Percentiles rank a stretch among this genome's conserved stretches.
Conservation (phyloP, 805 yeast species). For the Starmerella tilneyi region DNA sequence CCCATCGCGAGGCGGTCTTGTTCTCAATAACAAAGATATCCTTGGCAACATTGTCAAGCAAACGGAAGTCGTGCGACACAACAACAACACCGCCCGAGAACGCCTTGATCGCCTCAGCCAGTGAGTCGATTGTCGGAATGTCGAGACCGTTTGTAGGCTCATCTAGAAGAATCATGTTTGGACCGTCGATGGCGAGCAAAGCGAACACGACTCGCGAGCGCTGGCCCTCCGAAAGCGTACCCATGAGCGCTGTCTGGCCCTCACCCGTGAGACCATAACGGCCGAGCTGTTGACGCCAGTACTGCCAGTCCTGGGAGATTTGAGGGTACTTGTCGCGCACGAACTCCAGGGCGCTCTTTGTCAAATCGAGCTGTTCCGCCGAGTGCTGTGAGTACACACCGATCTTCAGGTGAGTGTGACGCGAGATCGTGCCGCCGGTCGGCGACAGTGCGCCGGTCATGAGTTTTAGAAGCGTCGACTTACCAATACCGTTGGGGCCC, state of each 20-base stretch:
- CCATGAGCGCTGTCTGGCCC: slow-evolving; percentile 97
- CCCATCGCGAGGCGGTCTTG: slow-evolving; percentile 94
- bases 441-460: slow-evolving; percentile 92
- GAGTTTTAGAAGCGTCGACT: slow-evolving; percentile 86
- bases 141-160: slow-evolving; percentile 99
- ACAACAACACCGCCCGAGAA: slow-evolving; percentile 98
- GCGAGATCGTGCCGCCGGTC: slow-evolving; percentile 88
- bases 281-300: slow-evolving; percentile 90
- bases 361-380: slow-evolving; percentile 92
- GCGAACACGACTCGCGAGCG: slow-evolving; percentile 98
- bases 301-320: slow-evolving; percentile 95
- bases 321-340: slow-evolving; percentile 86
- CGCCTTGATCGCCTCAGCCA: slow-evolving; percentile 89
- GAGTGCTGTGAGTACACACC: slow-evolving; percentile 99
- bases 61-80: slow-evolving; percentile 97
- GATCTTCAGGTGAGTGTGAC: slow-evolving; percentile 93
- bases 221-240: slow-evolving; percentile 97
- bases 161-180: slow-evolving; percentile 88
- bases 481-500: slow-evolving; percentile 99
- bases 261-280: slow-evolving; percentile 98
- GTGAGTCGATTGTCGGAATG: slow-evolving; percentile 94
- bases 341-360: slow-evolving; percentile 90
- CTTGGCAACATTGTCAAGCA: slow-evolving; percentile 92
- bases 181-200: slow-evolving; percentile 84
- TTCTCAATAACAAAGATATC: slow-evolving; percentile 94